phyloP scores from a whole-genome alignment of 148 eudicot species.

The Chenopodium suecicum region DNA sequence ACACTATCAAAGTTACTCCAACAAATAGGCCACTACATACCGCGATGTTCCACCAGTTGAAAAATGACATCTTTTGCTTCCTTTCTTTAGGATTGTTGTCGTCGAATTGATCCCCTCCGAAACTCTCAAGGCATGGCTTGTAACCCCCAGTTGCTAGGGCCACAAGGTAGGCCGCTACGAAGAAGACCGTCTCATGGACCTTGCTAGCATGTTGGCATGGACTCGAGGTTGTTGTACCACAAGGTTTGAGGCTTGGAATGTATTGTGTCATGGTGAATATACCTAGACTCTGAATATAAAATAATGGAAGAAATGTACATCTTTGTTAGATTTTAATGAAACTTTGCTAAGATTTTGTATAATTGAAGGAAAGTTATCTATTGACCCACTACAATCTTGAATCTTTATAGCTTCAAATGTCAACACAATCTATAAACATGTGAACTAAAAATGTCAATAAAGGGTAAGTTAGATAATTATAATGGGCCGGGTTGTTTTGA shows the following conservation, averaged over 20 bases:
- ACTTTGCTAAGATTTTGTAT: too few relatives aligned
- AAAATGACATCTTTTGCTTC: conserved; percentile 20
- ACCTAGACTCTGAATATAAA: conserved; percentile 26
- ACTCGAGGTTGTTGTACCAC: conserved; percentile 20
- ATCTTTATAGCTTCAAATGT: too few relatives aligned
- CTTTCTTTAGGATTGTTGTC: conserved; percentile 46
- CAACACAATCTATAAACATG: too few relatives aligned
- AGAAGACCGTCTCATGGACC: conserved; percentile 44
- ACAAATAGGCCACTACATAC: conserved; percentile 61
- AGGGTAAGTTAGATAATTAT: too few relatives aligned
- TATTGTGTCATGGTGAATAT: conserved; percentile 59
- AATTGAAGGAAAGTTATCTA: too few relatives aligned
- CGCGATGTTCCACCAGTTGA: conserved; percentile 62
- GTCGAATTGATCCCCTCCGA: conserved; percentile 75
- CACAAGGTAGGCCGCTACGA: conserved; percentile 49
- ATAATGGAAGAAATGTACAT: too few relatives aligned
- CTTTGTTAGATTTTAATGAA: too few relatives aligned
- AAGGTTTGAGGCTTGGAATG: conserved; percentile 62
- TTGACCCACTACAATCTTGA: too few relatives aligned
- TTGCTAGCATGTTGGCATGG: conserved; percentile 41
- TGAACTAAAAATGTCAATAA: too few relatives aligned
- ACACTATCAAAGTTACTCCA: conserved; percentile 57
- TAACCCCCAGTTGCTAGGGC: conserved; percentile 61
- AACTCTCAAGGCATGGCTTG: conserved; percentile 54
- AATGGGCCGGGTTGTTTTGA: too few relatives aligned